Evolutionary conservation across 2,329 filamentous ascomycete species (phyloP), one percentile per base, ranked within the genome.

Genomic region (Pestalotiopsis sp.): DNA sequence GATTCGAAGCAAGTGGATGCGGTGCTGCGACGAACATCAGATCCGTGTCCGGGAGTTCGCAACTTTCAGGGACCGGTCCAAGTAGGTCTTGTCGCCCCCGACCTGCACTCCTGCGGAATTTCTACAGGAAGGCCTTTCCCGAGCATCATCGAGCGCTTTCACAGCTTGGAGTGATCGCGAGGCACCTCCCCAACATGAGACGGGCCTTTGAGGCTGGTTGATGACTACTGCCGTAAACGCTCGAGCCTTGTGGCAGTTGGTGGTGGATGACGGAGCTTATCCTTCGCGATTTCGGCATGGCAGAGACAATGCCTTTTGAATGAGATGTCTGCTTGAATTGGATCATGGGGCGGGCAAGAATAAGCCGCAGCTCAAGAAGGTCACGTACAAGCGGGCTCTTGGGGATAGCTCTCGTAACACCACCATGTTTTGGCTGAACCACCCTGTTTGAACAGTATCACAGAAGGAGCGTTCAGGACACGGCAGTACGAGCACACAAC

Each of bases 21-120:
- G 85, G 9, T 88, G 88, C 7, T 88, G 86, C 70, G 85, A 88
- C 58, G 84, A 84, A 69, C 92, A 94, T 75, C 85, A 87, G 68
- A 78, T 83, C 68, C 85, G 86, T 11, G 80, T 93, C 68, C 82
- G 84, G 72, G 86, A 89, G 72, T 92, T 90, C 74, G 82, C 86
- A 78, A 83, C 78, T 60, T 74, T 83, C 60, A 80, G 80, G 74
- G 83, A 84, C 69, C 75, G 80, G 70, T 80, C 86, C 63, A 78
- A 77, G 72, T 78, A 78, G 75, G 72, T 72, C 65, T 27, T 31
- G 27, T 27, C 45, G 62, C 39, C 66, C 60, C 36, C 23, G 38
- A 20, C 20, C 9, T 12, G 39, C 31, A 17, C 17, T 36, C 4
- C 11, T 12, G 17, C n/a, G 17, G 59, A 62, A 36, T 9, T 36